Conservation (phyloP, 1,284 basidiomycete species). For the Tilletia setariae region DNA sequence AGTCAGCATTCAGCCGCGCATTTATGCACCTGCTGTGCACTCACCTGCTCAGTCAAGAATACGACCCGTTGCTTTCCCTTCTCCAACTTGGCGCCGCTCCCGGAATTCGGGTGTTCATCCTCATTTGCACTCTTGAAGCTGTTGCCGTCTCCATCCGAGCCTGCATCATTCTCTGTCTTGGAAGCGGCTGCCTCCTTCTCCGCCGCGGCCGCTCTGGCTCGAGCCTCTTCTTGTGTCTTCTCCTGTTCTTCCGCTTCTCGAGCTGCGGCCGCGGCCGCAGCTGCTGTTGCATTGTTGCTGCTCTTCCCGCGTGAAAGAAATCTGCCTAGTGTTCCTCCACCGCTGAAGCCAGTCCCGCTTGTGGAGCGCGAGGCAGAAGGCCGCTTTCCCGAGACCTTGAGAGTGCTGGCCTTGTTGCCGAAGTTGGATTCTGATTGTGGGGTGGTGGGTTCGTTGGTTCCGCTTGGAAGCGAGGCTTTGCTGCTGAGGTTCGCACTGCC, state of each 20-base stretch:
- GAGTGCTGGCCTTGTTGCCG: conserved; percentile 29
- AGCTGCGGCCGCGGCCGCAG: not conserved
- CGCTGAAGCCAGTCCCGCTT: conserved; percentile 19
- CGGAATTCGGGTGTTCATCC: conserved; percentile 26
- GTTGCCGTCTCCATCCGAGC: conserved; percentile 1
- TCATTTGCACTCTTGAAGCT: conserved; percentile 17
- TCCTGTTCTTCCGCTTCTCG: conserved; percentile 20
- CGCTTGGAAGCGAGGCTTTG: conserved; percentile 28
- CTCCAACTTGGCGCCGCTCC: conserved; percentile 10
- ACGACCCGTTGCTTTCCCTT: conserved; percentile 28
- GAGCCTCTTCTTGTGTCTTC: not conserved
- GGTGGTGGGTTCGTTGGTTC: conserved; percentile 18
- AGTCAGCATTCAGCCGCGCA: not conserved
- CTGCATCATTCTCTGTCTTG: conserved; percentile 7
- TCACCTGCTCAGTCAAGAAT: conserved; percentile 47
- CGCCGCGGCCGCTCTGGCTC: not conserved
- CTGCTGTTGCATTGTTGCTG: conserved; percentile 6
- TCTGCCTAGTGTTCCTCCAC: conserved; percentile 4
- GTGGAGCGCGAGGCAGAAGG: not conserved
- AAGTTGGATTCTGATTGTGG: not conserved
- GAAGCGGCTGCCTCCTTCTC: not conserved
- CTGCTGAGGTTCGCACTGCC: conserved; percentile 15
- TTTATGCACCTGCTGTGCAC: not conserved
- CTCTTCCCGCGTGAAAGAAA: conserved; percentile 30
- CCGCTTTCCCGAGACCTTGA: conserved; percentile 17